Base-by-base conservation (phyloP, 2,329 filamentous ascomycete species). In the Cytospora piceae region DNA sequence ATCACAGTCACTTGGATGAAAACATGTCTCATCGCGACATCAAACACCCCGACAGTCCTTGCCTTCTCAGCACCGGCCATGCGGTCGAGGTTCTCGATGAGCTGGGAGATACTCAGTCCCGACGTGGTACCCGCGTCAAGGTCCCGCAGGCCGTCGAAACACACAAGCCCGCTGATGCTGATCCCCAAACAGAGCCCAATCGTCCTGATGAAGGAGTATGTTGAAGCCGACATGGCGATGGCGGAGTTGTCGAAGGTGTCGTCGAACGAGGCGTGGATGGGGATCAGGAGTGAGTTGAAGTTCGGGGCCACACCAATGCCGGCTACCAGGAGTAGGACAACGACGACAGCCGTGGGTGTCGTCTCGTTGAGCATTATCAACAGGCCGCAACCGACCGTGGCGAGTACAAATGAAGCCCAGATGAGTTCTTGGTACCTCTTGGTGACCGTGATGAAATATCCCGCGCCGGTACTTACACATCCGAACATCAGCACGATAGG, bases 401-500 rank as follows among this genome's bases (percentile, higher is more conserved):
- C 62, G 15, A 64, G 34, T 0, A 64, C 34, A 24, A 60, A 64
- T 0, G 55, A 52, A 2, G 32, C 62, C 5, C 62, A 64, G 32
- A 64, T 64, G 2, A 64, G 46, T 27, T 56, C 29, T 27, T 46
- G 62, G 14, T 62, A 65, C 6, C 29, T 62, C 42, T 63, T 65
- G 1, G 63, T 65, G 17, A 29, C 39, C 7, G 63, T 65, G 32
- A 65, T 65, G 34, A 65, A 52, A 17, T 65, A 65, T 0, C 63
- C 63, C 11, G 57, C 58, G 4, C 58, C 63, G 0, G 63, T 65
- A 22, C 63, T 65, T 1, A 86, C 78, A 54, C 90, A 86, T 0
- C 87, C 82, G 53, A 89, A 88, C 0, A 87, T 82, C n/a, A 90
- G 74, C 73, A 71, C 37, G 71, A 24, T 31, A 72, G 74, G 74